Evolutionary conservation across 176 grass and related monocot species (phyloP), one percentile per base, ranked within the genome.

Genomic region (Cymbopogon citratus): DNA sequence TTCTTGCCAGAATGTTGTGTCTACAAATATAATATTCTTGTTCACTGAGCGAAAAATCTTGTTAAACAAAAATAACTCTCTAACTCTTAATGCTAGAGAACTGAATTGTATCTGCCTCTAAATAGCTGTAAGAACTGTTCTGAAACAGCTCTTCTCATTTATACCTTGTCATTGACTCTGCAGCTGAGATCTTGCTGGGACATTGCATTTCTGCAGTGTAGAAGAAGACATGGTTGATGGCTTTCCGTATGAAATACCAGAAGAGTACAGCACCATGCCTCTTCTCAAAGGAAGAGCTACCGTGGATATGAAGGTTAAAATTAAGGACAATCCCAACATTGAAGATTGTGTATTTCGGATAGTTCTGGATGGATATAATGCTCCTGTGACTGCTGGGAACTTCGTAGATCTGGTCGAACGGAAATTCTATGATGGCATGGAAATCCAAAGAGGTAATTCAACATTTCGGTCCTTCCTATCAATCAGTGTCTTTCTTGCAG

Each of bases 201-300:
- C 89, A 89, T 91, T 94, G 89, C 87, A 85, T 94, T 94, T 94
- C 92, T 95, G 96, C 96, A 99, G 96, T 88, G 82, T 99, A 95
- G 96, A 99, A 99, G 96, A 99, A 93, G 96, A 99, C 83, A 99
- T 99, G 96, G 76, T 99, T 12, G 96, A 91, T 90, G 90, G 92
- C 64, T 99, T 99, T 85, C 96, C 96, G 12, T 95, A 74, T 77
- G 90, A 95, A 86, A 81, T 99, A 12, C 96, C 96, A 61, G 96
- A 95, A 74, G 96, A 99, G 52, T 99, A 93, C 83, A 87, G 81
- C 45, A 91, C 14, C 82, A 85, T 99, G 92, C 96, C 96, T 87
- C 90, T 95, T 84, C 90, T 99, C 73, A 93, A 99, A 86, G 96
- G 96, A 83, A 91, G 96, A 71, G 92, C 96, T 34, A 78, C 89